A percentile compares a stretch with the other conserved stretches of the same genome.
phyloP scores from a whole-genome alignment of 2,329 filamentous ascomycete genomes.

The Fusarium sp. region DNA sequence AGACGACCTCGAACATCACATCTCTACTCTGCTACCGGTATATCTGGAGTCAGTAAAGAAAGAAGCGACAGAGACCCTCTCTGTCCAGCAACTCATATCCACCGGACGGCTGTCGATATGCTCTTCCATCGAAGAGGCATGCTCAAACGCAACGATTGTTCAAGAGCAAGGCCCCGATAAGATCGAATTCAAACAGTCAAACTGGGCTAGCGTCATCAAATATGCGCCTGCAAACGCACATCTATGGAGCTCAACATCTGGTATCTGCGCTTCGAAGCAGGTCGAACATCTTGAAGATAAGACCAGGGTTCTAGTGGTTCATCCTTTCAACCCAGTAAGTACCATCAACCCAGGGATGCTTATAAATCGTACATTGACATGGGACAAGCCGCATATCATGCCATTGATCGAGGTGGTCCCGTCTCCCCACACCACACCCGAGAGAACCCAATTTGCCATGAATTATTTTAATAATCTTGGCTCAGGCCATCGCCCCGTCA shows the following conservation, averaged over 20 bases:
- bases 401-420: slow-evolving; percentile 35
- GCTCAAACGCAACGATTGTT: slow-evolving; percentile 18
- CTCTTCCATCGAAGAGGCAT: slow-evolving; percentile 22
- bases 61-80: accelerated
- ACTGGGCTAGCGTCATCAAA: slow-evolving; percentile 20
- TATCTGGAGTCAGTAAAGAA: slow-evolving; percentile 25
- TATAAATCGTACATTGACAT: not conserved
- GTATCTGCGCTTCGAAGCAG: slow-evolving; percentile 28
- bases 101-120: slow-evolving; percentile 16
- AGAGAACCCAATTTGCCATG: slow-evolving; percentile 22
- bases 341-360: accelerated
- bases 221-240: not conserved
- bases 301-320: slow-evolving; percentile 24
- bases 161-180: slow-evolving; percentile 40
- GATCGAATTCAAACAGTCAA: slow-evolving; percentile 32
- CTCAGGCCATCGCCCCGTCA: slow-evolving; percentile 30
- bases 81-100: not conserved
- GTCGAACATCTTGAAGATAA: slow-evolving; percentile 26
- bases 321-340: slow-evolving; percentile 33
- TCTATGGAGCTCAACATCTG: slow-evolving; percentile 36
- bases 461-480: slow-evolving; percentile 24
- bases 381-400: slow-evolving; percentile 30
- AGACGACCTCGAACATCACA: slow-evolving; percentile 27
- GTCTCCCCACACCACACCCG: slow-evolving; percentile 13
- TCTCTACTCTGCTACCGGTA: slow-evolving; percentile 14